Evolutionary conservation across 371 early-diverging fungal genomes (phyloP).

Genomic region (Chytridium lagenaria): DNA sequence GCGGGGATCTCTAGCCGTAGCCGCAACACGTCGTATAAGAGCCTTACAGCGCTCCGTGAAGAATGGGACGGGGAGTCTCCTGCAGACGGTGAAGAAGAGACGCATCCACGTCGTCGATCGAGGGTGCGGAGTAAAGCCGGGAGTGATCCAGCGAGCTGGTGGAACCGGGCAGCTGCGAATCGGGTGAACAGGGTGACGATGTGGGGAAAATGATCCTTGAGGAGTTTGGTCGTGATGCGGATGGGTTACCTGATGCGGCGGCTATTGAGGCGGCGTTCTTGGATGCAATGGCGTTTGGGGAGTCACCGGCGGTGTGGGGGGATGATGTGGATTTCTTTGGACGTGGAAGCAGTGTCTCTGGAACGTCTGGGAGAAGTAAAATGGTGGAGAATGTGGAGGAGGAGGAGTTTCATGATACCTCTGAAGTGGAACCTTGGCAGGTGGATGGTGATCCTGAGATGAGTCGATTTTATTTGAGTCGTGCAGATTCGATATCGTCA

Average conservation of each 20-base stretch:
- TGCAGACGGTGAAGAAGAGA: background rate
- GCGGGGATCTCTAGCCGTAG: too few relatives aligned
- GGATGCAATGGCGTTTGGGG: background rate
- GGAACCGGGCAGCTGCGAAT: background rate
- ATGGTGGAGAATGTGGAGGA: conserved; percentile 13
- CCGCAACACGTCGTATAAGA: background rate
- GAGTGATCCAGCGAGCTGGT: too few relatives aligned
- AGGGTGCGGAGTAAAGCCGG: too few relatives aligned
- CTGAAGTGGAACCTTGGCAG: background rate
- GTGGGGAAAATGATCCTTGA: background rate
- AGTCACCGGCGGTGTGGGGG: too few relatives aligned
- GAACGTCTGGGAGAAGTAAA: too few relatives aligned
- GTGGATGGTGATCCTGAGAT: conserved; percentile 9
- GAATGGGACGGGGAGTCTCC: background rate
- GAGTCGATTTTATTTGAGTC: conserved; percentile 10
- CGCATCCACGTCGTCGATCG: background rate
- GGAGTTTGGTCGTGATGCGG: background rate
- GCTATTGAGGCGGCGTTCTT: background rate
- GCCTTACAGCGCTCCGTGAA: background rate
- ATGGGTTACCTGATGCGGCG: background rate
- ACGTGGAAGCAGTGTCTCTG: too few relatives aligned
- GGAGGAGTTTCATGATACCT: background rate
- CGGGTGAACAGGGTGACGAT: background rate
- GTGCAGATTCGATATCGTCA: background rate
- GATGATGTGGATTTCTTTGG: too few relatives aligned